These are phyloP conservation scores for Aureobasidium uvarum DNA, from an alignment of 2,329 filamentous ascomycete genomes.

Conservation along the genomic window DNA sequence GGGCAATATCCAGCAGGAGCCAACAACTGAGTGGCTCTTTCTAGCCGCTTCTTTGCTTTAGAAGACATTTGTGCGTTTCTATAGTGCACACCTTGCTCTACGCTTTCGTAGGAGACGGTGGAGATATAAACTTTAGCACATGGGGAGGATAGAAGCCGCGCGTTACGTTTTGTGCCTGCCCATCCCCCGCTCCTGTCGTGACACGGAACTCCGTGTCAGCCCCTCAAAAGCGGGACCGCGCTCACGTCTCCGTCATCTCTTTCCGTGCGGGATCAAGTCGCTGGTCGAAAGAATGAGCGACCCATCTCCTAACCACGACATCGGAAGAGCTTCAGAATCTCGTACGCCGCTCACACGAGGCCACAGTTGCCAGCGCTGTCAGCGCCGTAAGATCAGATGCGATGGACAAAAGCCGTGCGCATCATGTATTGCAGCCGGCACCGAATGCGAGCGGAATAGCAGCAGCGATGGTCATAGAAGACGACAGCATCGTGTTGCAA, in stretches of 20 bases:
- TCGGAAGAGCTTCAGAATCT: neutral
- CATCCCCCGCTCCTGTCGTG: neutral
- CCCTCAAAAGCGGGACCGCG: no score
- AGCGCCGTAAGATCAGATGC: neutral
- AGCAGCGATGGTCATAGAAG: neutral
- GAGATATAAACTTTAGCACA: no score
- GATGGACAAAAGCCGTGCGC: neutral
- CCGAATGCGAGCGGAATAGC: neutral
- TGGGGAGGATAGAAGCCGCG: no score
- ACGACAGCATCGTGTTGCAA: neutral
- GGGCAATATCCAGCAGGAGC: no score
- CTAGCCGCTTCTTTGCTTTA: no score
- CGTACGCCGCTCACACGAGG: neutral
- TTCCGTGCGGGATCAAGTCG: neutral
- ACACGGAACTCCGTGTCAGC: neutral
- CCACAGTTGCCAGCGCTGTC: neutral
- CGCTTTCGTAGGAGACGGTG: no score
- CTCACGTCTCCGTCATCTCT: no score
- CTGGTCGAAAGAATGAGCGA: neutral
- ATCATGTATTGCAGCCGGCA: neutral
- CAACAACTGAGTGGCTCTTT: no score
- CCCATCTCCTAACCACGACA: neutral
- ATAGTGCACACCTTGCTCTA: no score
- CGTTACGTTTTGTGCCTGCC: no score
- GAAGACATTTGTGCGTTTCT: no score